These are phyloP conservation scores for Eragrostis tef DNA, from an alignment of 202 grass and related monocot genomes.

Conservation along the genomic window DNA sequence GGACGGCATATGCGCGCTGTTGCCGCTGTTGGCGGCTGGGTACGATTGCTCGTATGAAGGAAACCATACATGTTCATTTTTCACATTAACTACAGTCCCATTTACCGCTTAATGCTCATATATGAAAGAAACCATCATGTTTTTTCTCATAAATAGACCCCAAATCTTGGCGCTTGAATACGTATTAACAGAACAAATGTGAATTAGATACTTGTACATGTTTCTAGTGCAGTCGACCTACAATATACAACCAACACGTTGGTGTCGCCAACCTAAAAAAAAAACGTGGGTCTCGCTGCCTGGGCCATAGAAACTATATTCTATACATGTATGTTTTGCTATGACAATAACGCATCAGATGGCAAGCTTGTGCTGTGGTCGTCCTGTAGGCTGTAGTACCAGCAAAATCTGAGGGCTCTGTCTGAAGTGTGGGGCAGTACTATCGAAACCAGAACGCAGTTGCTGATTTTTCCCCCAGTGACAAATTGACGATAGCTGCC, in stretches of 20 bases:
- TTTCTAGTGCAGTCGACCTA: background rate
- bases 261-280: no score
- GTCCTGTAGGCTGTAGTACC: background rate
- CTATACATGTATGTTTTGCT: background rate
- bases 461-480: background rate
- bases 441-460: background rate
- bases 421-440: background rate
- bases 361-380: background rate
- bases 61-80: no score
- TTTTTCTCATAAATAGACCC: background rate
- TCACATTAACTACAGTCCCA: no score
- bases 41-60: no score
- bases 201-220: background rate
- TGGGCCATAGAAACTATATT: background rate
- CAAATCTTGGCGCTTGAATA: background rate
- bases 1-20: no score
- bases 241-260: background rate
- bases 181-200: background rate
- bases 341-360: background rate
- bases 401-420: conserved; percentile 12
- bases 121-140: background rate
- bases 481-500: background rate
- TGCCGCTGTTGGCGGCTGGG: no score
- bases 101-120: background rate
- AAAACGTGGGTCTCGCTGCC: background rate